A percentile compares a stretch with the other conserved stretches of the same genome.
phyloP scores from a whole-genome alignment of 192 early-diverging fungal species.

The Coemansia brasiliensis region DNA sequence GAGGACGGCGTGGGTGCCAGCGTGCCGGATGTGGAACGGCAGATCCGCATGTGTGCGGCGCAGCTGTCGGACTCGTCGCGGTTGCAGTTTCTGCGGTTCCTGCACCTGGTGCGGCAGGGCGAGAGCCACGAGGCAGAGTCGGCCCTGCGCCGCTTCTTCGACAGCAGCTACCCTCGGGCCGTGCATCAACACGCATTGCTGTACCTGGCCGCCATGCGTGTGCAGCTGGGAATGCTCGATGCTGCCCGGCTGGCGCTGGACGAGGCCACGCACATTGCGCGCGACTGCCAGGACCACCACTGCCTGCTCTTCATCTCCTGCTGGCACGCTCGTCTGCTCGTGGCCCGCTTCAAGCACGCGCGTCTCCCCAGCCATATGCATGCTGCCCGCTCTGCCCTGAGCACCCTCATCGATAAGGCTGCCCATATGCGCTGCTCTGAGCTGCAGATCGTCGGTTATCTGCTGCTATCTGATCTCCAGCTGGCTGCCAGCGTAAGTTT shows the following conservation, averaged over 20 bases:
- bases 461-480: constrained; percentile 25
- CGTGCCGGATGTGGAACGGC: constrained; percentile 11
- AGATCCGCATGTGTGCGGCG: constrained; percentile 6
- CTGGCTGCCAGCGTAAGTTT: neutral
- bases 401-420: constrained; percentile 31
- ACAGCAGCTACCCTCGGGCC: constrained; percentile 21
- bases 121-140: constrained; percentile 23
- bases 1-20: constrained; percentile 19
- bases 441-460: constrained; percentile 13
- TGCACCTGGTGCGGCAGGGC: constrained; percentile 28
- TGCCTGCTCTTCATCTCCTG: constrained; percentile 27
- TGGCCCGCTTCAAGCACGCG: neutral
- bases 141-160: constrained; percentile 41
- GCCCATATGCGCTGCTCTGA: constrained; percentile 14
- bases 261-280: constrained; percentile 47
- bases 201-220: constrained; percentile 39
- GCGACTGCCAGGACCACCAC: constrained; percentile 45
- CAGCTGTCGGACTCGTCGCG: constrained; percentile 24
- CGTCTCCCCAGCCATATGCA: neutral
- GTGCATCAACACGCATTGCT: constrained; percentile 37
- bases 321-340: constrained; percentile 31
- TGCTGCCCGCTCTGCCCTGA: neutral
- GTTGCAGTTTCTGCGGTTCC: constrained; percentile 29
- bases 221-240: constrained; percentile 25
- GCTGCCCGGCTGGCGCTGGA: constrained; percentile 25